A percentile compares a stretch with the other conserved stretches of the same genome.
Conservation (phyloP, 345 rosid species). For the Aquilaria malaccensis region DNA sequence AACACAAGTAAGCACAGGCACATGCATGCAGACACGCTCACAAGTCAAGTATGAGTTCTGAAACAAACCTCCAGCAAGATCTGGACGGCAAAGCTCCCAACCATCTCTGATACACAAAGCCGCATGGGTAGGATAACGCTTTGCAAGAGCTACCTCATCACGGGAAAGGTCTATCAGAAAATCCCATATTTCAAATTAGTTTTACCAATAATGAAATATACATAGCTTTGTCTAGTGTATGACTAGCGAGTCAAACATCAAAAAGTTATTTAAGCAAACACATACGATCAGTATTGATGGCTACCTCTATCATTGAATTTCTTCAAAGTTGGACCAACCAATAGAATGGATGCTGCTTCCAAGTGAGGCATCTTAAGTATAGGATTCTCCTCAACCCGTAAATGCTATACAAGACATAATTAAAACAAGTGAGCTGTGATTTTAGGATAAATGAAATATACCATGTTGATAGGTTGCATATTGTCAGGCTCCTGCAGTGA, state of each 20-base stretch:
- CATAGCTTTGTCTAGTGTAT: background rate
- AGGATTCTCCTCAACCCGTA: slow-evolving; percentile 97
- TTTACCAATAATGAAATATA: slow-evolving; percentile 3
- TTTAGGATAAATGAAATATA: background rate
- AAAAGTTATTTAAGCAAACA: background rate
- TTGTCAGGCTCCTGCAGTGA: no score
- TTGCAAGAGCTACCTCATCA: slow-evolving; percentile 74
- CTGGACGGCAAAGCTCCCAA: slow-evolving; percentile 91
- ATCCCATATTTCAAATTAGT: slow-evolving; percentile 7
- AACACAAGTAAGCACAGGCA: no score
- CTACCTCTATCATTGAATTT: slow-evolving; percentile 98
- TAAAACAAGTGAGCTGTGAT: background rate
- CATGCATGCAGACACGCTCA: slow-evolving; percentile 1
- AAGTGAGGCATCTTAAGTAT: slow-evolving; percentile 86
- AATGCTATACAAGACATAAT: slow-evolving; percentile 52
- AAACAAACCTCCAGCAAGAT: slow-evolving; percentile 66
- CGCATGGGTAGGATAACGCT: slow-evolving; percentile 79
- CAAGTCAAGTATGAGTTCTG: background rate
- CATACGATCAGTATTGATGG: background rate
- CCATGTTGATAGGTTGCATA: no score
- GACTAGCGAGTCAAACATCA: background rate
- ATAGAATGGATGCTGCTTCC: slow-evolving; percentile 92
- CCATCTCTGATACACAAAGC: slow-evolving; percentile 93
- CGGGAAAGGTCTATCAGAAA: slow-evolving; percentile 69
- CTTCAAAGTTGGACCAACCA: slow-evolving; percentile 92